These are phyloP conservation scores for Fusarium algeriense DNA, from an alignment of 2,329 filamentous ascomycete species.

Conservation along the genomic window DNA sequence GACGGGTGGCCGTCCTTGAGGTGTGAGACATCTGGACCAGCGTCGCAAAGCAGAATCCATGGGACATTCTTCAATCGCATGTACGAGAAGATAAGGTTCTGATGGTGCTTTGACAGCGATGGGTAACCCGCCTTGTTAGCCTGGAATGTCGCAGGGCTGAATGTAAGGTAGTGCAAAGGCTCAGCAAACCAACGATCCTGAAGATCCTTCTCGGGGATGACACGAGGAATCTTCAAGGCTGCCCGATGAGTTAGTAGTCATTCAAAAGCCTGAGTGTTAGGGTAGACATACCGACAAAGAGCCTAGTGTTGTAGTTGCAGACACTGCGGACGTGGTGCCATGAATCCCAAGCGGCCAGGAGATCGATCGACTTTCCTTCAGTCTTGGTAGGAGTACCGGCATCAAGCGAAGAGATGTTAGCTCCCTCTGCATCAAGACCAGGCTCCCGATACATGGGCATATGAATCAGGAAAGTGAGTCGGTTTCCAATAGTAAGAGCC, in stretches of 20 bases:
- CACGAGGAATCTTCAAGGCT: constrained; percentile 70
- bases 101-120: constrained; percentile 71
- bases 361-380: constrained; percentile 66
- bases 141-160: constrained; percentile 67
- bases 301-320: constrained; percentile 84
- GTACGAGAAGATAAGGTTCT: constrained; percentile 70
- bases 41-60: constrained; percentile 73
- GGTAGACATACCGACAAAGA: constrained; percentile 81
- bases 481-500: constrained; percentile 78
- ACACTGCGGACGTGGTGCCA: constrained; percentile 90
- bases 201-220: constrained; percentile 70
- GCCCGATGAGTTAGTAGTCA: not conserved
- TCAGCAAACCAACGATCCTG: constrained; percentile 78
- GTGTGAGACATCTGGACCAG: constrained; percentile 62
- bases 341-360: constrained; percentile 89
- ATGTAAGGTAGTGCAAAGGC: constrained; percentile 72
- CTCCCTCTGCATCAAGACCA: constrained; percentile 64
- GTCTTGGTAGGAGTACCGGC: constrained; percentile 50
- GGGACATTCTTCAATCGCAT: constrained; percentile 74
- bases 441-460: constrained; percentile 85
- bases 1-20: constrained; percentile 44
- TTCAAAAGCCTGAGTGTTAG: not conserved
- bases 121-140: constrained; percentile 72
- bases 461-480: constrained; percentile 83
- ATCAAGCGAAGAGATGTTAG: constrained; percentile 63